Base-by-base conservation (phyloP, 1,284 basidiomycete genomes). In the Rhodotorula sp. region DNA sequence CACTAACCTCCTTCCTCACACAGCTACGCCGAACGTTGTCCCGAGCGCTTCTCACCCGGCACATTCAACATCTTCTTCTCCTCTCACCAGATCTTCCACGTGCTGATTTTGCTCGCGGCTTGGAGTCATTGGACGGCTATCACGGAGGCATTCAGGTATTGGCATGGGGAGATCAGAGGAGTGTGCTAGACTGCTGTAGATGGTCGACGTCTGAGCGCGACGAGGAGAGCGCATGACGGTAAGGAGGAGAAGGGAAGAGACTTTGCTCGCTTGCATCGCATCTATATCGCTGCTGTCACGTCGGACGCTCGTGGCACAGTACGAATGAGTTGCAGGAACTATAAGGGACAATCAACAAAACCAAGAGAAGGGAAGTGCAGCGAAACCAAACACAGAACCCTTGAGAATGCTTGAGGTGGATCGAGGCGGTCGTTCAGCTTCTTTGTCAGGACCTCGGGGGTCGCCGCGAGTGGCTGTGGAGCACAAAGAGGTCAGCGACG, bases 21-120 rank as follows among this genome's bases (percentile, higher is more conserved):
- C 59, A 71, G 67, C 20, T 73, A 74, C 61, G 75, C 77, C 53
- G 73, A 77, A 31, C 69, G 77, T 5, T 65, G 61, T 6, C 77
- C 77, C 20, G 77, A 78, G 40, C 69, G 72, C 2, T 69, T 75
- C 61, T 31, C 61, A 0, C 76, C 76, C 16, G 73, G 75, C 2
- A 62, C 55, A 2, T 77, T 75, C 66, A 73, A 76, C 72, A 55
- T 72, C 13, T 31, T 75, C 48, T 66, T 64, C 28, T 62, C 65
- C 5, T 73, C 69, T 1, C 76, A 77, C 60, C 75, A 76, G 53
- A 72, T 77, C 50, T 77, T 77, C 59, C 76, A 77, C 62, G 59
- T 76, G 31, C 50, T 73, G n/a, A 70, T 70, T 37, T 46, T 73
- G 6, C 59, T 67, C n/a, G 72, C 72, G 1, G 72, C 57, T 1